These are phyloP conservation scores for Emmonsiellopsis sp. DNA, from an alignment of 2,329 filamentous ascomycete species.

Conservation along the genomic window DNA sequence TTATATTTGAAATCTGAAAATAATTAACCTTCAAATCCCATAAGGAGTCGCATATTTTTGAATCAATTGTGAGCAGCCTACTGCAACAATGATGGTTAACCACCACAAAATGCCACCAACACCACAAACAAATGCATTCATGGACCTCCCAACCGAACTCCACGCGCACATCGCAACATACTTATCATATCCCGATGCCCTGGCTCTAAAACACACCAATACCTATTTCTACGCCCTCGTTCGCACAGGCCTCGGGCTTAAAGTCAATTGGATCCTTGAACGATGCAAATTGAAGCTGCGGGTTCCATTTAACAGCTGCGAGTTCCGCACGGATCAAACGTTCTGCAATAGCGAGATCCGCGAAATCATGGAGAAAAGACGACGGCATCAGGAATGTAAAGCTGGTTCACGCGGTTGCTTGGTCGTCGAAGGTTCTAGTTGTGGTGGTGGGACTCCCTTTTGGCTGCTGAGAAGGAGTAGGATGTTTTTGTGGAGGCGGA, in stretches of 20 bases:
- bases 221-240: constrained; percentile 55
- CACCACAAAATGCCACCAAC: neutral
- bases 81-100: neutral
- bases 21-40: too few species aligned
- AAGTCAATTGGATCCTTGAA: constrained; percentile 60
- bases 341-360: constrained; percentile 34
- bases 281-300: constrained; percentile 54
- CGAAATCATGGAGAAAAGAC: constrained; percentile 32
- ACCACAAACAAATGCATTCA: constrained; percentile 21
- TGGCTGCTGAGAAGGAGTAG: neutral
- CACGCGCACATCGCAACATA: constrained; percentile 52
- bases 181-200: constrained; percentile 60
- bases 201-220: constrained; percentile 59
- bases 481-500: constrained; percentile 1
- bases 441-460: constrained; percentile 5
- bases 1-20: too few species aligned
- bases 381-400: constrained; percentile 31
- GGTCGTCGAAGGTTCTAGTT: constrained; percentile 25
- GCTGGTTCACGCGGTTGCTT: constrained; percentile 23
- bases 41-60: too few species aligned
- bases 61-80: too few species aligned
- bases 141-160: constrained; percentile 55
- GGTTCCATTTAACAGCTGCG: constrained; percentile 47
- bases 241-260: constrained; percentile 55
- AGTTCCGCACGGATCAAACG: constrained; percentile 31